A percentile compares a stretch with the other conserved stretches of the same genome.
Conservation (phyloP, 1,284 basidiomycete genomes). For the Nidula niveotomentosa region DNA sequence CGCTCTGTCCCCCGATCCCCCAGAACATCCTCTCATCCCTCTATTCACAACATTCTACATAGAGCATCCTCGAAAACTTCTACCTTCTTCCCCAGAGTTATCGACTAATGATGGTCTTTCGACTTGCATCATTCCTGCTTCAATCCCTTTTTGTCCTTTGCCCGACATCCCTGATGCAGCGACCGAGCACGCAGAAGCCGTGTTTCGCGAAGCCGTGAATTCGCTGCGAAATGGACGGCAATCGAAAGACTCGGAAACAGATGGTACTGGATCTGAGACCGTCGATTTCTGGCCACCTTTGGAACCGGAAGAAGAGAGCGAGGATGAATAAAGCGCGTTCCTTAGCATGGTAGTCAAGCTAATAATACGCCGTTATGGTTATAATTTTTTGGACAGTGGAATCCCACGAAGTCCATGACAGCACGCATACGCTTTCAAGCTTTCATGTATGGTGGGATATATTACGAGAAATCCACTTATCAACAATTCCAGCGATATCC, state of each 20-base stretch:
- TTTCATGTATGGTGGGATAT: background rate
- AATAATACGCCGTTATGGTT: background rate
- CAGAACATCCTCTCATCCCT: conserved; percentile 24
- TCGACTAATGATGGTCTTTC: background rate
- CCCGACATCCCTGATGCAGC: conserved; percentile 61
- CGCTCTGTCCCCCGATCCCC: conserved; percentile 26
- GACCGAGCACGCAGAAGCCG: conserved; percentile 54
- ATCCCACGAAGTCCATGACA: too few relatives aligned
- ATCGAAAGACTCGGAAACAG: too few relatives aligned
- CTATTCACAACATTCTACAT: conserved; percentile 60
- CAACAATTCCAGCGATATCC: conserved; percentile 38
- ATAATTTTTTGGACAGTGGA: too few relatives aligned
- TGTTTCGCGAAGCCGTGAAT: conserved; percentile 57
- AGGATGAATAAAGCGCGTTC: conserved; percentile 28
- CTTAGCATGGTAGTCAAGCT: background rate
- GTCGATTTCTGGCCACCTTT: conserved; percentile 44
- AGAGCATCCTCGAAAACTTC: conserved; percentile 28
- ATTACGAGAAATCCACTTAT: conserved; percentile 26
- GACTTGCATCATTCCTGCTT: conserved; percentile 35
- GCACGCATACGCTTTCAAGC: too few relatives aligned
- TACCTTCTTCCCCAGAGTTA: conserved; percentile 9
- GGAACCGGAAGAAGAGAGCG: conserved; percentile 34
- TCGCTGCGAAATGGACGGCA: conserved; percentile 15
- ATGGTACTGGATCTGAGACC: too few relatives aligned
- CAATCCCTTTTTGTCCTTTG: conserved; percentile 37